phyloP scores from a whole-genome alignment of 495 filamentous ascomycete species.

The Penicillium verhagenii region DNA sequence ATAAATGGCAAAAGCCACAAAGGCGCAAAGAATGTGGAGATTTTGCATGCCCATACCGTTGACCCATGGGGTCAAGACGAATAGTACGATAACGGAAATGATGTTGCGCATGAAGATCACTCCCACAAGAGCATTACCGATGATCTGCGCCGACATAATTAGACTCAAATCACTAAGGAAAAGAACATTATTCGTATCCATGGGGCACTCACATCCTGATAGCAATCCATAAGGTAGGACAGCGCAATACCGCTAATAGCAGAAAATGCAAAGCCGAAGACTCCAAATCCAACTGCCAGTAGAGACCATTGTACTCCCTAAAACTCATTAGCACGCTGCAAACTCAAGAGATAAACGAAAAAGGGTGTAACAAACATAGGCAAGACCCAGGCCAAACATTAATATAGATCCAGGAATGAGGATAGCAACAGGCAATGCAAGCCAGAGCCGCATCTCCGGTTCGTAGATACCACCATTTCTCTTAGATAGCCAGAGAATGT shows the following conservation, averaged over 20 bases:
- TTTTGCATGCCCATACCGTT: conserved; percentile 35
- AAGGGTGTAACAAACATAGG: conserved; percentile 18
- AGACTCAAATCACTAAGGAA: background rate
- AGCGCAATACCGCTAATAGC: conserved; percentile 26
- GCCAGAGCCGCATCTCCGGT: conserved; percentile 40
- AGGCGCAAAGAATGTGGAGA: conserved; percentile 21
- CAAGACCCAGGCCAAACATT: conserved; percentile 35
- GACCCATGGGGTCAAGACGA: conserved; percentile 37
- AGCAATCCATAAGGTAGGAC: conserved; percentile 37
- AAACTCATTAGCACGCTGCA: background rate
- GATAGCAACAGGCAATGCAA: conserved; percentile 25
- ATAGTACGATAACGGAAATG: conserved; percentile 30
- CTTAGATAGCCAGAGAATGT: conserved; percentile 32
- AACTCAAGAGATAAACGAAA: background rate
- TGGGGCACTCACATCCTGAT: conserved; percentile 29
- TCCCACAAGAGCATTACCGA: conserved; percentile 33
- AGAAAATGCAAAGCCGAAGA: conserved; percentile 25
- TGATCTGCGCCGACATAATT: conserved; percentile 19
- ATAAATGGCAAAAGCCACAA: conserved; percentile 18
- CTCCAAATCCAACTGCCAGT: conserved; percentile 29
- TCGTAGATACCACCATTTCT: conserved; percentile 43
- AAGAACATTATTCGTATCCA: background rate
- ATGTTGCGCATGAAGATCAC: conserved; percentile 36
- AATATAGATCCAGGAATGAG: conserved; percentile 27
- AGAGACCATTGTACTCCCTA: conserved; percentile 30